Evolutionary conservation across 2,329 filamentous ascomycete species (phyloP).

Genomic region (Botryotinia narcissicola): DNA sequence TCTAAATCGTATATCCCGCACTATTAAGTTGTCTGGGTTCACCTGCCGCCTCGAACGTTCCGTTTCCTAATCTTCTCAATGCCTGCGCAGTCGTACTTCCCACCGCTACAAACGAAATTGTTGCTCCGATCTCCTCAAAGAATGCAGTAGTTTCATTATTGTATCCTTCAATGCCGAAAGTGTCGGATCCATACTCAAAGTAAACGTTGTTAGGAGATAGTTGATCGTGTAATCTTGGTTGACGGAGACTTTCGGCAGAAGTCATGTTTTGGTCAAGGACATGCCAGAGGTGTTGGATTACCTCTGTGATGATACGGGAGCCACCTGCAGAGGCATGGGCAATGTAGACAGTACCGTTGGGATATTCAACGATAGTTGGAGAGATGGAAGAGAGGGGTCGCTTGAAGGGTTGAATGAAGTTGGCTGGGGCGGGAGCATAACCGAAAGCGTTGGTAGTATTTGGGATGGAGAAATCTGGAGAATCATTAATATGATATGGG

Average conservation of each 20-base stretch:
- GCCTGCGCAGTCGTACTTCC: slow-evolving; percentile 62
- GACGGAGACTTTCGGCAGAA: slow-evolving; percentile 51
- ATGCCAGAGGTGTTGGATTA: slow-evolving; percentile 63
- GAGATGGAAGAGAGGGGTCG: slow-evolving; percentile 63
- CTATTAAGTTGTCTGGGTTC: slow-evolving; percentile 74
- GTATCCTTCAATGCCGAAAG: slow-evolving; percentile 45
- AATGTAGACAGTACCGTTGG: slow-evolving; percentile 57
- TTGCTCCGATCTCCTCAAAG: slow-evolving; percentile 56
- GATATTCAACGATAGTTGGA: slow-evolving; percentile 60
- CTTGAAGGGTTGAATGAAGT: slow-evolving; percentile 64
- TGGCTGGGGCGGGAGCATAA: slow-evolving; percentile 60
- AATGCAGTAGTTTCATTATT: slow-evolving; percentile 60
- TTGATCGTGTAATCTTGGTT: slow-evolving; percentile 64
- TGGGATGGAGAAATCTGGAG: slow-evolving; percentile 63
- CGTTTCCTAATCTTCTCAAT: slow-evolving; percentile 57
- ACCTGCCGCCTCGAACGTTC: slow-evolving; percentile 70
- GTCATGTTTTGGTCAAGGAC: slow-evolving; percentile 57
- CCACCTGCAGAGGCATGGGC: slow-evolving; percentile 63
- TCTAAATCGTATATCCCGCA: slow-evolving; percentile 55
- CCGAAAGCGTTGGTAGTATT: slow-evolving; percentile 63
- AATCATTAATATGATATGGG: not conserved
- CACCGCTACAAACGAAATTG: slow-evolving; percentile 57
- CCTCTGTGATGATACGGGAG: slow-evolving; percentile 63
- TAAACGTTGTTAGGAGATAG: slow-evolving; percentile 53
- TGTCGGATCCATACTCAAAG: slow-evolving; percentile 52